phyloP scores from a whole-genome alignment of 2,329 filamentous ascomycete genomes.

The Fusarium mundagurra region DNA sequence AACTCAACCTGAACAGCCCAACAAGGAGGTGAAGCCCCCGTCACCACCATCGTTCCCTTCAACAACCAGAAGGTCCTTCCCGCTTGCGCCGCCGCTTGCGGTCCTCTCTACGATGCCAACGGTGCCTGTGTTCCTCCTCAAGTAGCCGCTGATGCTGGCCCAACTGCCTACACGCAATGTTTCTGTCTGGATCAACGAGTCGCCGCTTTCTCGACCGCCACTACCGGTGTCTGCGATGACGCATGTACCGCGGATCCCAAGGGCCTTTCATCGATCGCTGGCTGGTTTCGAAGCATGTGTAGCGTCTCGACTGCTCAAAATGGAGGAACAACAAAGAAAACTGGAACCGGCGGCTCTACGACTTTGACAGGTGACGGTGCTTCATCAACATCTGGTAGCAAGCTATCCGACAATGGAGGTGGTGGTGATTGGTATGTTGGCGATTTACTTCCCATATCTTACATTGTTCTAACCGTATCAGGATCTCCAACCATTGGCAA shows the following conservation, averaged over 20 bases:
- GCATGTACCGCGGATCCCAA: constrained; percentile 60
- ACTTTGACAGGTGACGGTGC: constrained; percentile 25
- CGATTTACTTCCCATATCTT: neutral
- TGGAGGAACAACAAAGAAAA: constrained; percentile 18
- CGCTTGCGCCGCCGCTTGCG: constrained; percentile 68
- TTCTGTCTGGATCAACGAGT: constrained; percentile 76
- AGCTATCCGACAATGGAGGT: constrained; percentile 40
- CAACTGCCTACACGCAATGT: constrained; percentile 70
- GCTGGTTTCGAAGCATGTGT: constrained; percentile 78
- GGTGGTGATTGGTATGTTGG: constrained; percentile 57
- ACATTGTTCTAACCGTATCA: constrained; percentile 46
- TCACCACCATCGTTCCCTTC: constrained; percentile 67
- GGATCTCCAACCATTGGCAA: constrained; percentile 76
- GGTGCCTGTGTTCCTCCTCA: constrained; percentile 73
- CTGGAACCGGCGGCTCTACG: constrained; percentile 6
- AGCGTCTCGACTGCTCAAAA: constrained; percentile 48
- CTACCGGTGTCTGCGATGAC: constrained; percentile 69
- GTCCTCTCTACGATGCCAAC: constrained; percentile 74
- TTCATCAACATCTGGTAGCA: constrained; percentile 10
- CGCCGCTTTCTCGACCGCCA: constrained; percentile 64
- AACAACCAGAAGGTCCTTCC: constrained; percentile 60
- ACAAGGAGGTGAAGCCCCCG: constrained; percentile 25
- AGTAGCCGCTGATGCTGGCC: constrained; percentile 55
- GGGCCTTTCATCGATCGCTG: constrained; percentile 65
- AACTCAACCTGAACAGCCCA: constrained; percentile 4